A percentile compares a stretch with the other conserved stretches of the same genome.
phyloP scores from a whole-genome alignment of 192 early-diverging fungal genomes.

The Backusella macrospora region DNA sequence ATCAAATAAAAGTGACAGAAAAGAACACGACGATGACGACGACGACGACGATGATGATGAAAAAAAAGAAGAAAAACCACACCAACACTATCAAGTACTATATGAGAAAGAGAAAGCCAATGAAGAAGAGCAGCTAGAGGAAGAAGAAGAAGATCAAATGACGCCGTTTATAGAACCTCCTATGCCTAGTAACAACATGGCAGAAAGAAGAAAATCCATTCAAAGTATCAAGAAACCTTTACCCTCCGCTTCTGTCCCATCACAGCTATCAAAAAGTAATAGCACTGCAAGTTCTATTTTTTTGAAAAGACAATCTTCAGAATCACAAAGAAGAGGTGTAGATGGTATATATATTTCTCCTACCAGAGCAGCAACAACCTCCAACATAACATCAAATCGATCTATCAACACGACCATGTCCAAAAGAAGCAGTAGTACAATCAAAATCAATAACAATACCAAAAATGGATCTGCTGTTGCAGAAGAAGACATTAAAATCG shows the following conservation, averaged over 20 bases:
- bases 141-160: not conserved
- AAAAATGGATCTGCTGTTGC: not conserved
- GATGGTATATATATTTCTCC: not conserved
- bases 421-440: not conserved
- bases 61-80: not conserved
- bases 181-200: not conserved
- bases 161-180: not conserved
- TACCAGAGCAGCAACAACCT: not conserved
- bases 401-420: not conserved
- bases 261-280: not conserved
- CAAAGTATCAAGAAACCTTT: not conserved
- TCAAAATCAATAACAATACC: not conserved
- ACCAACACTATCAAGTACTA: not conserved
- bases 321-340: not conserved
- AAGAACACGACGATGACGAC: slow-evolving; percentile 21
- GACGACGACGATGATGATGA: slow-evolving; percentile 16
- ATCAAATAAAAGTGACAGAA: not conserved
- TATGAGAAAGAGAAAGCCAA: not conserved
- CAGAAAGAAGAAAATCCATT: not conserved
- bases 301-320: not conserved
- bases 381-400: no score
- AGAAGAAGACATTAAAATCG: slow-evolving; percentile 34
- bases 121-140: not conserved
- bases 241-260: not conserved
- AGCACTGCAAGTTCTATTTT: not conserved